Conservation (phyloP, 331 rosid species). For the Spiraea crenata region DNA sequence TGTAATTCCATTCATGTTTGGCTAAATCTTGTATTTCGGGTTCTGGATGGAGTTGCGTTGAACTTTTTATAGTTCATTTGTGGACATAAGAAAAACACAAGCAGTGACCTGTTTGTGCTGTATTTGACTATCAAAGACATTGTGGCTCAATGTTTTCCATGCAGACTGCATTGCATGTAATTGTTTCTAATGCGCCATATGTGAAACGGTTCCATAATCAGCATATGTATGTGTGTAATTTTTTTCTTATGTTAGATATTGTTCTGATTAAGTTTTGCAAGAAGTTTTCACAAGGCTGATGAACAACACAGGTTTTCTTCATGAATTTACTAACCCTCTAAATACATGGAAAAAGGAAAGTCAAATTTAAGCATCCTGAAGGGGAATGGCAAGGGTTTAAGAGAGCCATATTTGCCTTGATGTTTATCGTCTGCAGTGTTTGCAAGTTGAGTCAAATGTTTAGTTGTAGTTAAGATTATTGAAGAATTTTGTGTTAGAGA, state of each 20-base stretch:
- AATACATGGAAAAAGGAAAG: too few relatives aligned
- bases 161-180: not conserved
- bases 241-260: too few relatives aligned
- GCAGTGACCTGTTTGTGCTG: not conserved
- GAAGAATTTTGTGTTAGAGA: not conserved
- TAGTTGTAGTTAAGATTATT: not conserved
- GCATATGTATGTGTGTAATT: not conserved
- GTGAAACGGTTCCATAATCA: too few relatives aligned
- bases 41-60: not conserved
- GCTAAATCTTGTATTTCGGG: not conserved
- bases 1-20: slow-evolving; percentile 3
- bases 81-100: not conserved
- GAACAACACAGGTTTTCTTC: too few relatives aligned
- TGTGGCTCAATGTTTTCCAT: not conserved
- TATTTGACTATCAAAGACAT: not conserved
- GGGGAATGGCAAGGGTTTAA: too few relatives aligned
- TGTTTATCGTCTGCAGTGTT: too few relatives aligned
- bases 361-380: too few relatives aligned
- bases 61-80: not conserved
- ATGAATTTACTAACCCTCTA: too few relatives aligned
- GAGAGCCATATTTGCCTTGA: too few relatives aligned
- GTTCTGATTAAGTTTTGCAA: too few relatives aligned
- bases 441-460: too few relatives aligned
- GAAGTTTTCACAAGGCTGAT: too few relatives aligned
- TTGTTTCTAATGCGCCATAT: not conserved